Conservation (phyloP, 129 eudicot species). For the Smallanthus sonchifolius region DNA sequence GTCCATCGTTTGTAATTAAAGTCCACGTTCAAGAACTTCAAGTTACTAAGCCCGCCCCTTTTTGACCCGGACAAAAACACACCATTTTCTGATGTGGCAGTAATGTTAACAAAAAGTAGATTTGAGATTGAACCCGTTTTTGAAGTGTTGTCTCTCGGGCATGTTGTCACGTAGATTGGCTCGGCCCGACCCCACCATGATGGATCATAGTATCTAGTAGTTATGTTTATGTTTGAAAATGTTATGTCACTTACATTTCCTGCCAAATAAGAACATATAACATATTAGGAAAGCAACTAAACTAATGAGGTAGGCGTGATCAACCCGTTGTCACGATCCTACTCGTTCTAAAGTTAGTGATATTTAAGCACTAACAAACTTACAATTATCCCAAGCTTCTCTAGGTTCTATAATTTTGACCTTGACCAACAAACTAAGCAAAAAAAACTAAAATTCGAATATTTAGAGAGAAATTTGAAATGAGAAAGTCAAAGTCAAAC, state of each 20-base stretch:
- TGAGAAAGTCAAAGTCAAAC: background rate
- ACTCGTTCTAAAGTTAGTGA: background rate
- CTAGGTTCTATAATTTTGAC: background rate
- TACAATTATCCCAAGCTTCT: background rate
- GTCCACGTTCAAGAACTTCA: constrained; percentile 63
- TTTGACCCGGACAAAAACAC: constrained; percentile 79
- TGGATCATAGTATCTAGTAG: constrained; percentile 83
- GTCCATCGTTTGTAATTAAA: constrained; percentile 86
- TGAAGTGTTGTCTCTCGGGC: constrained; percentile 60
- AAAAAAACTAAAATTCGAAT: no score
- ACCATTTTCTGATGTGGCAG: constrained; percentile 86
- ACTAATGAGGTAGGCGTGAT: background rate
- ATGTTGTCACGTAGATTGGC: constrained; percentile 82
- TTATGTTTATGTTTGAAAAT: constrained; percentile 85
- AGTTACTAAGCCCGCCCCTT: constrained; percentile 47
- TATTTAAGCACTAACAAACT: background rate
- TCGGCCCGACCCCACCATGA: constrained; percentile 99
- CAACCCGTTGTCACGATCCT: background rate
- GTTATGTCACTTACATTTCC: constrained; percentile 80
- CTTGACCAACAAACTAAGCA: background rate
- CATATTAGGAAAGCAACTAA: background rate
- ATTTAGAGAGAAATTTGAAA: background rate
- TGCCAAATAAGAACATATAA: constrained; percentile 32
- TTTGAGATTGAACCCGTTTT: constrained; percentile 63
- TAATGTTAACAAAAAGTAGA: constrained; percentile 62